Conservation (phyloP, 2,329 filamentous ascomycete species). For the Nectriaceae sp. region DNA sequence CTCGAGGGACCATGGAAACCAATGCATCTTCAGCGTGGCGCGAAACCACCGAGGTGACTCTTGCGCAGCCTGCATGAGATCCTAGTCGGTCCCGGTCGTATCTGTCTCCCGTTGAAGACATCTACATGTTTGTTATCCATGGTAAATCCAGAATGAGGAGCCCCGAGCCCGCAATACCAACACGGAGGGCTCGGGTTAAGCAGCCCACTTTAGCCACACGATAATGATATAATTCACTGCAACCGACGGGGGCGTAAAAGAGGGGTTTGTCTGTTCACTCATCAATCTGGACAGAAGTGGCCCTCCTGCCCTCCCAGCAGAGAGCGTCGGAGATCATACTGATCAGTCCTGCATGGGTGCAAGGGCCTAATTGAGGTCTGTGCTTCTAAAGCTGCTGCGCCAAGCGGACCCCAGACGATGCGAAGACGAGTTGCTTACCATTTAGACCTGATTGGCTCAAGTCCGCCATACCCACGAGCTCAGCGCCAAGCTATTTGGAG, state of each 20-base stretch:
- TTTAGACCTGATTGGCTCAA: conserved; percentile 25
- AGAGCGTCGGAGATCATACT: no score
- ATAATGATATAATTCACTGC: background rate
- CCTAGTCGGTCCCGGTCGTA: no score
- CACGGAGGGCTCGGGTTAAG: no score
- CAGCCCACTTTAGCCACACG: conserved; percentile 1
- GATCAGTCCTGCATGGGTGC: conserved; percentile 14
- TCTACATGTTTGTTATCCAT: background rate
- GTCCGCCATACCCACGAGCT: conserved; percentile 16
- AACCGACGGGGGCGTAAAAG: no score
- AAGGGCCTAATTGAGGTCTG: conserved; percentile 28
- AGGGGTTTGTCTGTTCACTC: no score
- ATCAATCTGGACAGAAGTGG: no score
- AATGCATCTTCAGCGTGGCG: conserved; percentile 16
- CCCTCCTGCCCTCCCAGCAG: no score
- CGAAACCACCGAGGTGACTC: conserved; percentile 9
- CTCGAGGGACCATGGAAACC: conserved; percentile 9
- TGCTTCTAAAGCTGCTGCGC: conserved; percentile 25
- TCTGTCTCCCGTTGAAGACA: no score
- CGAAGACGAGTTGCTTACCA: conserved; percentile 13
- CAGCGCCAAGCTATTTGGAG: no score
- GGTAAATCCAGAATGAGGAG: no score
- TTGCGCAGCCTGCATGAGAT: conserved; percentile 5
- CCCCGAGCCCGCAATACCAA: no score
- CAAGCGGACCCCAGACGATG: conserved; percentile 20